Evolutionary conservation across 2,329 filamentous ascomycete species (phyloP), one percentile per base, ranked within the genome.

Genomic region (Byssoonygena ceratinophila): DNA sequence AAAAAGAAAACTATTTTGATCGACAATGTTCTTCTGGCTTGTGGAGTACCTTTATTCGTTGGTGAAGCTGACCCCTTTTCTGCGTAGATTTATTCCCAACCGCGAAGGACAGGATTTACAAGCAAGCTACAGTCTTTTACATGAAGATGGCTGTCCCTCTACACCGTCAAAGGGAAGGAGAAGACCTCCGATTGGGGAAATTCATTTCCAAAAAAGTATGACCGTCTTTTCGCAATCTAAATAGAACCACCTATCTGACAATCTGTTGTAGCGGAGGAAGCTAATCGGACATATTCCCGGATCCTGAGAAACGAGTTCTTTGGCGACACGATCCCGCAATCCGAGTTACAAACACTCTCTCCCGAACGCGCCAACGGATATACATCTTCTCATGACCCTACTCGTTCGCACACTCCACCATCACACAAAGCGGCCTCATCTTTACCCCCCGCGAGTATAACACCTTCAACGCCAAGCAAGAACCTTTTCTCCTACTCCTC

Each of bases 401-500:
- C 82, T 47, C 78, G 86, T 63, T 85, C 87, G 46, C 82, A 85
- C 59, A 96, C 91, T 4, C 90, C 90, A 43, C 90, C 90, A 23
- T 81, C 78, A 54, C 81, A 82, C 60, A 68, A 71, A 16, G 74
- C 81, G 12, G 72, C 77, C 12, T 74, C 81, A 11, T 75, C 79
- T 22, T 70, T 89, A n/a, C 83, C 86, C 9, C 79, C 84, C 1
- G 83, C 78, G 25, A 76, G 81, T 53, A 76, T 92, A 54, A 95
- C 91, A 0, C 92, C 92, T 0, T 94, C 91, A 1, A 98, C 92
- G 3, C 92, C 92, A 8, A 89, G 95, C 69, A 97, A 96, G 72
- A 98, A 98, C 60, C 80, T 98, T 36, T 97, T 98, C 66, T 87
- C 85, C 23, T 96, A 94, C 67, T 83, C 87, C 69, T 90, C 87